Evolutionary conservation across 2,329 filamentous ascomycete species (phyloP), one percentile per base, ranked within the genome.

Genomic region (Penicillium sp.): DNA sequence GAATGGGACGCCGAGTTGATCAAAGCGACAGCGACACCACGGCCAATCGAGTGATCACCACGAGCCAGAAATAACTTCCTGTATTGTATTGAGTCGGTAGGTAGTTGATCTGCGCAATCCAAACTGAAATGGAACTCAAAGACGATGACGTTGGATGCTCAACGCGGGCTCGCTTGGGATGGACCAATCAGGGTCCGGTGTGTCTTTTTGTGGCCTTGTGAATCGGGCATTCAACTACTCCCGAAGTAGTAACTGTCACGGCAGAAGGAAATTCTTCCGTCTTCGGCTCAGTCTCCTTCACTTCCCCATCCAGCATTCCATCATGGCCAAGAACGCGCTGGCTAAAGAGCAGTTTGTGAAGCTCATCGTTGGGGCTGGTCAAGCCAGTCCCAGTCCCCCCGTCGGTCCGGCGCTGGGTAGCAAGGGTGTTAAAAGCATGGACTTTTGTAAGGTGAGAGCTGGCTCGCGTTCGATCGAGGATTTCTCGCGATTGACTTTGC

Each of bases 381-480:
- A 95, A 67, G 92, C 92, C 43, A 90, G 82, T 57, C 92, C 92
- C 18, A 93, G 88, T 68, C 92, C 92, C 22, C 92, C 92, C 3
- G 89, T 98, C 57, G 92, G 92, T 73, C 92, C 92, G 41, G 92
- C 92, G 37, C 77, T 98, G 50, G 92, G 92, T 70, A 90, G 83
- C 65, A 96, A 95, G 73, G 92, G 92, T 74, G 85, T 98, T 47
- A 98, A 98, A 74, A 93, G 85, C 41, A 98, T 98, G 83, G 92
- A 98, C 69, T 98, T 96, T 66, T 96, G 92, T 80, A 96, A 96
- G 77, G 90, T 94, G 64, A 40, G 10, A 27, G 25, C 38, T 26
- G 25, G 11, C 31, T n/a, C 9, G 2, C 4, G 10, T 17, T 3
- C 16, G 1, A 11, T 7, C 14, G 11, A 10, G 2, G n/a, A 13